A percentile compares a stretch with the other conserved stretches of the same genome.
Conservation (phyloP, 2,329 filamentous ascomycete genomes). For the Simplicillium aogashimaense region DNA sequence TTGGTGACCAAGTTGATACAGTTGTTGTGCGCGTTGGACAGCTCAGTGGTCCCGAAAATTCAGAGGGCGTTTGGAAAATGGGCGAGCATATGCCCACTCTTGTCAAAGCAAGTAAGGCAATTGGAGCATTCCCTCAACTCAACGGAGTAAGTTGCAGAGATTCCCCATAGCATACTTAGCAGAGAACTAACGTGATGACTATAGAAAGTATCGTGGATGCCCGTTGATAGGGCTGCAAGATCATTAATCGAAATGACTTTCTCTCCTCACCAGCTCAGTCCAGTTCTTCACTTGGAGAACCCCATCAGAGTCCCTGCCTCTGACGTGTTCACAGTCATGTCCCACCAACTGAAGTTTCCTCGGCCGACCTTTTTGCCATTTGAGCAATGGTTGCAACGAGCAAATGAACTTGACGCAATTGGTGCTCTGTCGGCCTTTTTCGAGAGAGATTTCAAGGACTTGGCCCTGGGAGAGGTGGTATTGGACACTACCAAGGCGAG, state of each 20-base stretch:
- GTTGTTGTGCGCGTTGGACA: conserved; percentile 30
- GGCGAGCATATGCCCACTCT: conserved; percentile 32
- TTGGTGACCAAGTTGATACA: conserved; percentile 20
- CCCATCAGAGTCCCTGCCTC: conserved; percentile 9
- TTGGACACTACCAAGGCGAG: conserved; percentile 10
- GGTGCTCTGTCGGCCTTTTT: conserved; percentile 11
- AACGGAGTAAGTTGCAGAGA: conserved; percentile 7
- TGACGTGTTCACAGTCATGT: conserved; percentile 11
- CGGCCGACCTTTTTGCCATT: no score
- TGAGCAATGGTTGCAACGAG: no score
- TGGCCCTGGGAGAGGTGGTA: conserved; percentile 9
- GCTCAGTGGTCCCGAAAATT: conserved; percentile 27
- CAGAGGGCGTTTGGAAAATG: conserved; percentile 33
- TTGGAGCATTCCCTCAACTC: conserved; percentile 9
- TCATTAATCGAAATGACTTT: conserved; percentile 7
- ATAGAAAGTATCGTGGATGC: conserved; percentile 11
- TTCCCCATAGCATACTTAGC: no score
- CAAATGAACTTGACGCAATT: no score
- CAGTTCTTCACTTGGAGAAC: conserved; percentile 12
- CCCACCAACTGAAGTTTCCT: conserved; percentile 7
- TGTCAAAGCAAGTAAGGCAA: conserved; percentile 28
- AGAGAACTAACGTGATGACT: no score
- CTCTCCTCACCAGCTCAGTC: no score
- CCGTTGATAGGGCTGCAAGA: conserved; percentile 11
- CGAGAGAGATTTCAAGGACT: conserved; percentile 9